phyloP scores from a whole-genome alignment of 352 stramenopile genomes.

The Globisporangium viniferum region DNA sequence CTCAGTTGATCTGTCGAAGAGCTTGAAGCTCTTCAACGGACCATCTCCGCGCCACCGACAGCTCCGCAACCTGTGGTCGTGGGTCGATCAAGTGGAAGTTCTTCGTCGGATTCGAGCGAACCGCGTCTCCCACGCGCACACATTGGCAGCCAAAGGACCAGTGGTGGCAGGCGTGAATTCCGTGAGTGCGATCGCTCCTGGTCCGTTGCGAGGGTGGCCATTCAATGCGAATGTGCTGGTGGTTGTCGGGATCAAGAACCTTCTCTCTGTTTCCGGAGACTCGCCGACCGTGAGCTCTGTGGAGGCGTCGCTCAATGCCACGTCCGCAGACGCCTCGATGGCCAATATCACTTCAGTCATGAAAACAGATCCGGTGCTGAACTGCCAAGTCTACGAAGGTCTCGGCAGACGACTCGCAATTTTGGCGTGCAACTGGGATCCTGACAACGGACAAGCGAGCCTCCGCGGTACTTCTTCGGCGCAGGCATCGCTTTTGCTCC shows the following conservation, averaged over 20 bases:
- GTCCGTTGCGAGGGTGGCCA: conserved; percentile 65
- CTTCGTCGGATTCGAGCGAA: conserved; percentile 63
- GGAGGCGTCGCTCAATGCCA: conserved; percentile 11
- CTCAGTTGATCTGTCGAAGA: conserved; percentile 73
- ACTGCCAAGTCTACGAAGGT: conserved; percentile 73
- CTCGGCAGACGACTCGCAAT: conserved; percentile 62
- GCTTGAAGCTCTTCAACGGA: conserved; percentile 63
- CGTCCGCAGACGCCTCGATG: conserved; percentile 19
- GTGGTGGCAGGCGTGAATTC: conserved; percentile 22
- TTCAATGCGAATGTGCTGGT: conserved; percentile 63
- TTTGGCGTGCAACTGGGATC: conserved; percentile 83
- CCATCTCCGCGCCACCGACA: conserved; percentile 39
- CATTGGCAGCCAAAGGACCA: conserved; percentile 21
- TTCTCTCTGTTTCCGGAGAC: conserved; percentile 35
- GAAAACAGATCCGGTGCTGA: conserved; percentile 64
- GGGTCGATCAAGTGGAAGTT: conserved; percentile 80
- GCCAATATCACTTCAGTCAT: conserved; percentile 39
- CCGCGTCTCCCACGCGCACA: conserved; percentile 40
- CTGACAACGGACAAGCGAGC: conserved; percentile 53
- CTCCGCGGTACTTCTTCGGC: conserved; percentile 2
- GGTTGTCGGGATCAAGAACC: conserved; percentile 60
- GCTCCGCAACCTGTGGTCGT: conserved; percentile 70
- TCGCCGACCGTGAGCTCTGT: conserved; percentile 16
- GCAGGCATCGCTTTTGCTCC: neutral
- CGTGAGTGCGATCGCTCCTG: conserved; percentile 21